These are phyloP conservation scores for Malbranchea cinnamomea DNA, from an alignment of 2,329 filamentous ascomycete species.

Conservation along the genomic window DNA sequence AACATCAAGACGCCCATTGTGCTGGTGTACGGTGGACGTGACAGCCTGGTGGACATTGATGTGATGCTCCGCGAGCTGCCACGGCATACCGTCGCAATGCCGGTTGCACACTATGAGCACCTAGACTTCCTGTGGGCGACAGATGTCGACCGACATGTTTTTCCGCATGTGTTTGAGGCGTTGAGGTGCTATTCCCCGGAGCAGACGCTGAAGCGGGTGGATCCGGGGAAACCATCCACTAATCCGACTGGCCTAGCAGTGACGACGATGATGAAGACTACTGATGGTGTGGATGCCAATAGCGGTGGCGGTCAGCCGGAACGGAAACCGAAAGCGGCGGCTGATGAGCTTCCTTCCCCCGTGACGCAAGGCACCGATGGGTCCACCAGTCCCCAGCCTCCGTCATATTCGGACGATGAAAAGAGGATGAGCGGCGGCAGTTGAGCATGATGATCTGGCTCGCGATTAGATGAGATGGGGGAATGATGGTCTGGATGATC, in stretches of 20 bases:
- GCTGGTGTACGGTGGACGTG: conserved; percentile 81
- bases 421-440: too few species aligned
- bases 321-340: too few species aligned
- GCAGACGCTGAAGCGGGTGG: not conserved
- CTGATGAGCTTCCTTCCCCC: too few species aligned
- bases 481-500: too few species aligned
- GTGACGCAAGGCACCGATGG: too few species aligned
- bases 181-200: conserved; percentile 47
- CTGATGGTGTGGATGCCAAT: not conserved
- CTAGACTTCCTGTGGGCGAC: conserved; percentile 90
- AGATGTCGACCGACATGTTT: conserved; percentile 71
- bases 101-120: conserved; percentile 88
- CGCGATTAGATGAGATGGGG: too few species aligned
- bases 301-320: conserved; percentile 1
- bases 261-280: not conserved
- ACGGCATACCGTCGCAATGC: conserved; percentile 65
- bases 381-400: too few species aligned
- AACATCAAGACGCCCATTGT: conserved; percentile 96
- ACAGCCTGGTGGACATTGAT: conserved; percentile 86
- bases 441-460: too few species aligned
- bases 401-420: too few species aligned
- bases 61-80: conserved; percentile 86
- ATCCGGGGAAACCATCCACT: too few species aligned
- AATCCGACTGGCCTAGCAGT: not conserved
- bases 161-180: conserved; percentile 81